Evolutionary conservation across 1,284 basidiomycete species (phyloP), one percentile per base, ranked within the genome.

Genomic region (Mycosarcoma maydis): DNA sequence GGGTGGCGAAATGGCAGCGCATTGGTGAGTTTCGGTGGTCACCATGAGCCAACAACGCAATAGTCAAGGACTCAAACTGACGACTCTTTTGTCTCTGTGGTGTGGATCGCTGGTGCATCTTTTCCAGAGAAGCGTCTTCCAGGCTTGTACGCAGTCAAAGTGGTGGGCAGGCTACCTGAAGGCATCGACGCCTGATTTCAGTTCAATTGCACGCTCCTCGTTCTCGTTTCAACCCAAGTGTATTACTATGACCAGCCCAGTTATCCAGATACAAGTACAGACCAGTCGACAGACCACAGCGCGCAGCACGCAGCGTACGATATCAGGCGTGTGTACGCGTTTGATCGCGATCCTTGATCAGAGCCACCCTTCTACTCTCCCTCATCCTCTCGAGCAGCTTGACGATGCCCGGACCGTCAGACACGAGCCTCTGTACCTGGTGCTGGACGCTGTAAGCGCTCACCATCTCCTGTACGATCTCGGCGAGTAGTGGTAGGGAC

Each of bases 401-500:
- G 22, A 72, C 38, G 39, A 75, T 65, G 16, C 43, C 40, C 14
- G 51, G 36, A 3, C 53, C 67, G 17, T 65, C 56, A 3, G 8
- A 17, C 22, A 60, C 64, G 40, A 62, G 20, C 38, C 24, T n/a
- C 3, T 6, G 7, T 9, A 42, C 44, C 7, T 44, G 16, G 19
- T 49, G 33, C 37, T 64, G 60, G 29, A 94, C 85, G 6, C 89
- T 87, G 79, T 96, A 97, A n/a, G 92, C 83, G 4, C 89, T 87
- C 48, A 97, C 86, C 72, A 98, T 92, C 82, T 96, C 91, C 81
- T 97, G 94, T 0, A 91, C 88, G 61, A 95, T 89, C 19, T 91
- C 90, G n/a, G 91, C 87, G 20, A 98, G 84, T 41, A 90, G 85
- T 0, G 90, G 86, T 70, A 94, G 86, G 42, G 90, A 92, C 34